Evolutionary conservation across 1,139 yeast genomes (phyloP), one percentile per base, ranked within the genome.

Genomic region (Hyphopichia khmerensis): DNA sequence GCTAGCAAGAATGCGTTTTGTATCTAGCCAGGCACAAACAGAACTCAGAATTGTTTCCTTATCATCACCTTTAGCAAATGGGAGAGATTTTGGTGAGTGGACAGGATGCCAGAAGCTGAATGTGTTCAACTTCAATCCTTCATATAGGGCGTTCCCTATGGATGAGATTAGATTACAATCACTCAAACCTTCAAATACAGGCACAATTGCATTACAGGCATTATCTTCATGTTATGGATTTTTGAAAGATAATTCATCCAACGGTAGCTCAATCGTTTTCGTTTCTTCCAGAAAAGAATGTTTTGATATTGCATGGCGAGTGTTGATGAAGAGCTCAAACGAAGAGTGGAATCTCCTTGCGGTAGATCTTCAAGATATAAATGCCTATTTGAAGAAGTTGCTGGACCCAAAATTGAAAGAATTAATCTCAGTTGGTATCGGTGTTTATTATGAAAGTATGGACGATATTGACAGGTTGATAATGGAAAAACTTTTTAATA

Each of bases 71-170:
- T 60, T 91, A 31, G 80, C 95, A 0, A 86, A 85, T 56, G 88
- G 86, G 3, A 73, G 80, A 43, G 96, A 88, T 50, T 62, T 91
- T 48, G 95, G 88, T 1, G 88, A 84, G 45, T 95, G 98, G 96
- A 63, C 93, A 30, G 96, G 95, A 2, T 83, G 87, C 27, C 69
- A 78, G 29, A 72, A 69, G 42, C 71, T 66, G 33, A 72, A 80
- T 37, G 72, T 83, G 4, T 88, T 73, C 65, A 91, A 89, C 53
- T 90, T 86, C 58, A 74, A 82, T 18, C 84, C 95, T 0, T 66
- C 69, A 35, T 83, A 80, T 33, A 69, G 95, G 43, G 68, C 72
- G 19, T 59, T 66, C 36, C 80, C 84, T 2, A 55, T 88, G 29
- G 78, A 78, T 40, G 75, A 72, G 42, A 79, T 89, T 16, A 82